Evolutionary conservation across 345 rosid genomes (phyloP), one percentile per base, ranked within the genome.

Genomic region (Sapria himalayana): DNA sequence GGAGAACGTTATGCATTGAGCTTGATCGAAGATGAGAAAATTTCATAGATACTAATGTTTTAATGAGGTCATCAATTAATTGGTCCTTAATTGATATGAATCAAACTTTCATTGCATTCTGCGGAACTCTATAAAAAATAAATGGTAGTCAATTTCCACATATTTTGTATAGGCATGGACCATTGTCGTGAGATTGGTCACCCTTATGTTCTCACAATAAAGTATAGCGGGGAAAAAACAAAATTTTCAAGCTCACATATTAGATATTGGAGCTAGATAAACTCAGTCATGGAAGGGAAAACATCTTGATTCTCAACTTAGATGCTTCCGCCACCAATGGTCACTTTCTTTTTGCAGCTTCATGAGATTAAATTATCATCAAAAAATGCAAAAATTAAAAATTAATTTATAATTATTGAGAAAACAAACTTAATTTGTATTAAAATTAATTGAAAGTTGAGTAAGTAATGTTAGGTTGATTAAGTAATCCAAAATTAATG

Each of bases 301-400:
- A 36, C 14, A 9, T 4, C 39, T 36, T 15, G 8, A 20, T 36
- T 14, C 17, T 36, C 17, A 11, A 20, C 39, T 36, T 35, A 16
- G 0, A 20, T 36, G 17, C 39, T 36, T 12, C 19, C 14, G 11
- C 39, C 2, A 11, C 19, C 14, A 5, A 36, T 9, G 4, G 39
- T 36, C 6, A 17, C 6, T 36, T 36, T 17, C 15, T 36, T 36
- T 10, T 17, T 10, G 5, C 19, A 14, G 17, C 39, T 36, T 20
- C 39, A 36, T 36, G 39, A 36, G 39, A 36, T 36, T 4, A 36
- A 17, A 36, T 36, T 36, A 15, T 14, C 17, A 14, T 20, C n/a
- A n/a, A 14, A 13, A 36, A 17, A 13, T 36, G 16, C 17, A 14
- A 36, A 36, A 36, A 17, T 20, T 20, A 5, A 11, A 14, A 1